These are phyloP conservation scores for Umbellularia californica DNA, from an alignment of 164 flowering plant genomes.

Conservation along the genomic window DNA sequence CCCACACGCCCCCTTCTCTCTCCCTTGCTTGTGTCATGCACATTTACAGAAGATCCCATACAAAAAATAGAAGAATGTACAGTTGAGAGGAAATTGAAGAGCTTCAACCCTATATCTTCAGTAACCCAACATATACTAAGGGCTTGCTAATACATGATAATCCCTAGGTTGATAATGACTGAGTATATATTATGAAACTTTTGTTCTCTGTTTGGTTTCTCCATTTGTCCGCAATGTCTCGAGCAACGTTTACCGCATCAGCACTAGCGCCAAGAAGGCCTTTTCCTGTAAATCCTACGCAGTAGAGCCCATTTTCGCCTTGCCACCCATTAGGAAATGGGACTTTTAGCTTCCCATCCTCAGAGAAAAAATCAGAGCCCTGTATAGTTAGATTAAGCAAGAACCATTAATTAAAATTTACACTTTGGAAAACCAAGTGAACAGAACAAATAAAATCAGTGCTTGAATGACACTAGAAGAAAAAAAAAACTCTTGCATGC, in stretches of 20 bases:
- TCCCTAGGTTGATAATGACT: background rate
- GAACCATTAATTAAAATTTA: background rate
- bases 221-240: constrained; percentile 40
- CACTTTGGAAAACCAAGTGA: background rate
- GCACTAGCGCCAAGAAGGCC: constrained; percentile 65
- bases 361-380: constrained; percentile 58
- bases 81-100: background rate
- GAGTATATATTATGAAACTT: background rate
- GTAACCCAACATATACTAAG: background rate
- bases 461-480: background rate
- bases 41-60: background rate
- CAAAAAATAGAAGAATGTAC: constrained; percentile 6
- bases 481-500: background rate
- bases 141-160: background rate
- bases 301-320: constrained; percentile 58
- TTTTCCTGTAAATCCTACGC: constrained; percentile 71
- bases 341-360: constrained; percentile 50
- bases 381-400: constrained; percentile 15
- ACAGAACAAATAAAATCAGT: background rate
- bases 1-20: background rate
- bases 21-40: background rate
- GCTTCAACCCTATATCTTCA: background rate
- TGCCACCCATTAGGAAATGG: constrained; percentile 71
- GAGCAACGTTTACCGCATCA: constrained; percentile 58
- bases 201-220: background rate